Percentiles rank a stretch among this genome's conserved stretches.
Evolutionary conservation across 2,329 filamentous ascomycete species (phyloP).

Genomic region (Penicillium nordicum): DNA sequence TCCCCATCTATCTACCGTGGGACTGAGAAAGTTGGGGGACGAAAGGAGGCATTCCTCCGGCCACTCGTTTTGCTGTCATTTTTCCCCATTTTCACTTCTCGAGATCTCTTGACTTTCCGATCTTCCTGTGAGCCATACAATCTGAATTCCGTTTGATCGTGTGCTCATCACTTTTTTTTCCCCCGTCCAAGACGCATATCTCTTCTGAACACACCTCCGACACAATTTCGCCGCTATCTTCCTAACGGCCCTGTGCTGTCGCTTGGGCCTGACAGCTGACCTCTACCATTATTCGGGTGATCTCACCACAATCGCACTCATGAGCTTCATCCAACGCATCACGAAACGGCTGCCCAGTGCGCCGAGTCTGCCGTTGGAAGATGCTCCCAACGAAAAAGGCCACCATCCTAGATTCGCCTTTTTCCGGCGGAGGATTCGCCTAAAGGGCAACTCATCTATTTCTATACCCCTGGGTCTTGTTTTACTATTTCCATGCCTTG

Average conservation of each 20-base stretch:
- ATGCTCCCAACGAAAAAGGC: constrained; percentile 45
- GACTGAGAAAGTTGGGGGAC: constrained; percentile 32
- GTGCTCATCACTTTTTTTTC: neutral
- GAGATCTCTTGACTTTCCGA: constrained; percentile 9
- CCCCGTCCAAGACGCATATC: neutral
- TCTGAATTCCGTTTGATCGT: neutral
- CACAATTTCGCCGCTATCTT: constrained; percentile 12
- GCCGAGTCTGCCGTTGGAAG: constrained; percentile 46
- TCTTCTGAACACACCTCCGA: constrained; percentile 5
- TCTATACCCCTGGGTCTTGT: constrained; percentile 91
- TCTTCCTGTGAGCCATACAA: constrained; percentile 21
- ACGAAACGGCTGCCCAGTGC: constrained; percentile 51
- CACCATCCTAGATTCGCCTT: constrained; percentile 64
- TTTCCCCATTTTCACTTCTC: constrained; percentile 24
- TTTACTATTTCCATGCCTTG: constrained; percentile 85
- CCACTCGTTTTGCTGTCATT: constrained; percentile 37
- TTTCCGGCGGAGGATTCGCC: constrained; percentile 77
- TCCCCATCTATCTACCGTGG: constrained; percentile 31
- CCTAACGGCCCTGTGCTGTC: constrained; percentile 15
- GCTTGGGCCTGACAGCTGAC: constrained; percentile 20
- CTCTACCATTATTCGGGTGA: constrained; percentile 8
- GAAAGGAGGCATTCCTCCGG: constrained; percentile 45
- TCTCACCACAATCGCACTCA: constrained; percentile 34
- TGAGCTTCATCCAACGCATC: constrained; percentile 54
- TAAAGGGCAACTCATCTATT: constrained; percentile 87